Conservation (phyloP, 1,284 basidiomycete genomes). For the Erythrobasidium hasegawianum region DNA sequence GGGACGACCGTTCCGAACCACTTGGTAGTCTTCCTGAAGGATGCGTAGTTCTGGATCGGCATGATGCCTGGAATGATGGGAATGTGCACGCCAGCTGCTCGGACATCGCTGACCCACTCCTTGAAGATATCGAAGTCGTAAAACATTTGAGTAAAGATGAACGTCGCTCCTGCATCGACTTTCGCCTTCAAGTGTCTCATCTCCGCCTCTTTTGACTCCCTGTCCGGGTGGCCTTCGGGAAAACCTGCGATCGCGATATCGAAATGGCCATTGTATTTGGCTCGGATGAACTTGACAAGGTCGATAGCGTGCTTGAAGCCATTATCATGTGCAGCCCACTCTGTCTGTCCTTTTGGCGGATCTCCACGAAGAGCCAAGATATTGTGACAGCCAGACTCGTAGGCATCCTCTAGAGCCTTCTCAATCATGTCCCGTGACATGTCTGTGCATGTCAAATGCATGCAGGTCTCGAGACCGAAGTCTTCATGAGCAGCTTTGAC, state of each 20-base stretch:
- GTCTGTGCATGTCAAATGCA: slow-evolving; percentile 98
- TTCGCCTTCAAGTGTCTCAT: slow-evolving; percentile 77
- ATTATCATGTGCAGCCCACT: slow-evolving; percentile 81
- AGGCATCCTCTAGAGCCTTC: slow-evolving; percentile 74
- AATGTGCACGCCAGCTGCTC: slow-evolving; percentile 73
- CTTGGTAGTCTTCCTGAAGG: slow-evolving; percentile 85
- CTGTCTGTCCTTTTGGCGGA: slow-evolving; percentile 86
- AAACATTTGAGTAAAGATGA: slow-evolving; percentile 95
- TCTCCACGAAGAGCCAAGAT: slow-evolving; percentile 92
- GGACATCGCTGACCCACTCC: slow-evolving; percentile 68
- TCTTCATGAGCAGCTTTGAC: slow-evolving; percentile 86
- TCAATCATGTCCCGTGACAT: slow-evolving; percentile 87
- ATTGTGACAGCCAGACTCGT: slow-evolving; percentile 77
- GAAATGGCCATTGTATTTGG: slow-evolving; percentile 79
- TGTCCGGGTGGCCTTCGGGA: slow-evolving; percentile 84
- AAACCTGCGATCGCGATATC: slow-evolving; percentile 84
- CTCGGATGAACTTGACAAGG: slow-evolving; percentile 83
- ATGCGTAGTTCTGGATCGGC: slow-evolving; percentile 95
- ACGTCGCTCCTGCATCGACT: slow-evolving; percentile 90
- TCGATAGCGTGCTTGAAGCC: slow-evolving; percentile 84
- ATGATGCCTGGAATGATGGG: slow-evolving; percentile 95
- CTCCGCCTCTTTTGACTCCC: slow-evolving; percentile 64
- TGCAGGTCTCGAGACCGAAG: slow-evolving; percentile 77
- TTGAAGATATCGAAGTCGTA: slow-evolving; percentile 86
- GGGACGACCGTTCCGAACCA: slow-evolving; percentile 82